Evolutionary conservation across 148 eudicot genomes (phyloP).

Genomic region (Rhododendron griersonianum): DNA sequence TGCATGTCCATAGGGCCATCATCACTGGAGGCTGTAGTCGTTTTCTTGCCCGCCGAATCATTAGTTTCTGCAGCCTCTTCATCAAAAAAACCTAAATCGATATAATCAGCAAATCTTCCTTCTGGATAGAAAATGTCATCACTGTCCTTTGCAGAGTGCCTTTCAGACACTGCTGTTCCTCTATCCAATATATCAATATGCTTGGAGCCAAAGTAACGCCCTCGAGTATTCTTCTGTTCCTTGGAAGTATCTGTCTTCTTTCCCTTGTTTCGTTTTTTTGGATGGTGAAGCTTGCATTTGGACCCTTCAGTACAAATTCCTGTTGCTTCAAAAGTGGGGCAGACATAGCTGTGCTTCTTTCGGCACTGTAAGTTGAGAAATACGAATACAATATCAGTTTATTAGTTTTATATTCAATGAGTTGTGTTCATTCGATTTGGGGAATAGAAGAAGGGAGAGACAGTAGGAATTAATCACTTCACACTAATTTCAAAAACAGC

Average conservation of each 20-base stretch:
- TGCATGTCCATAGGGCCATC: slow-evolving; percentile 14
- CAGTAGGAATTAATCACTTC: neutral
- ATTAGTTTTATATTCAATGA: slow-evolving; percentile 32
- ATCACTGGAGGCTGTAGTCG: slow-evolving; percentile 11
- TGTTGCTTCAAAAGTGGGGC: slow-evolving; percentile 75
- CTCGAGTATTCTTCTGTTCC: slow-evolving; percentile 46
- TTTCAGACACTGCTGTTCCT: slow-evolving; percentile 19
- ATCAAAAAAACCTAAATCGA: slow-evolving; percentile 49
- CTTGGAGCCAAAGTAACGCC: slow-evolving; percentile 73
- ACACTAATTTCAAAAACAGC: neutral
- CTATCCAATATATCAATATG: slow-evolving; percentile 24
- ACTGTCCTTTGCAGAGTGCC: slow-evolving; percentile 27
- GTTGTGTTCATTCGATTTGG: slow-evolving; percentile 18
- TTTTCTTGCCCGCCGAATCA: slow-evolving; percentile 18
- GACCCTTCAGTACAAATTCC: slow-evolving; percentile 77
- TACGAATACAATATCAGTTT: slow-evolving; percentile 25
- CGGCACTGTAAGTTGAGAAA: slow-evolving; percentile 81
- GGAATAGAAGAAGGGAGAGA: neutral
- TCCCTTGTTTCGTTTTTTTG: slow-evolving; percentile 54
- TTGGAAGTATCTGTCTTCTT: slow-evolving; percentile 35
- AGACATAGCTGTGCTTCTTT: slow-evolving; percentile 94
- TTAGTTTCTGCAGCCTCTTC: slow-evolving; percentile 34
- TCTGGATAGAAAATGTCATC: slow-evolving; percentile 23
- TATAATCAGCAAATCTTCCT: slow-evolving; percentile 60
- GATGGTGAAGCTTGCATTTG: slow-evolving; percentile 93